Evolutionary conservation across 2,329 filamentous ascomycete species (phyloP).

Genomic region (Niveomyces coronatus): DNA sequence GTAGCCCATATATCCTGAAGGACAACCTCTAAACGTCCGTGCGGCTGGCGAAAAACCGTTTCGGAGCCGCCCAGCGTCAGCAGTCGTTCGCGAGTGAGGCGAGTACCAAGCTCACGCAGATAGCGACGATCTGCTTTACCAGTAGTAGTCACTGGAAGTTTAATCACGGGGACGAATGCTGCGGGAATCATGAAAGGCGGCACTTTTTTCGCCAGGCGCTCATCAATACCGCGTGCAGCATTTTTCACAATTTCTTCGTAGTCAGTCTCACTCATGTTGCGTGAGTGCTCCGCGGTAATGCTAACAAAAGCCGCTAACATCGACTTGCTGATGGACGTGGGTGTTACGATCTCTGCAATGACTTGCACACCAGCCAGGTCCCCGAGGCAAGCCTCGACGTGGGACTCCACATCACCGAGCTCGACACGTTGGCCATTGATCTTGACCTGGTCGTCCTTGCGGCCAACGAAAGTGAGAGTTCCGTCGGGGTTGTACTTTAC

Average conservation of each 20-base stretch:
- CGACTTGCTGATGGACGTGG: background rate
- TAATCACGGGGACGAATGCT: background rate
- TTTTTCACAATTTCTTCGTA: background rate
- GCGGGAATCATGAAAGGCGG: background rate
- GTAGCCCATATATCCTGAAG: constrained; percentile 6
- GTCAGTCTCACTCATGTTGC: background rate
- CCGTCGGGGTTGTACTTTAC: constrained; percentile 32
- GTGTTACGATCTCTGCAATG: constrained; percentile 1
- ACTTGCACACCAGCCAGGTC: background rate
- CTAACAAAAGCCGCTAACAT: constrained; percentile 7
- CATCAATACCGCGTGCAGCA: background rate
- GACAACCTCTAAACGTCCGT: constrained; percentile 2
- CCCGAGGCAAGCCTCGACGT: background rate
- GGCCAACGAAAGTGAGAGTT: constrained; percentile 33
- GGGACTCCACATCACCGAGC: constrained; percentile 24
- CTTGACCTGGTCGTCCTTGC: constrained; percentile 51
- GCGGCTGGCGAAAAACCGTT: background rate
- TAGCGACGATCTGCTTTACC: background rate
- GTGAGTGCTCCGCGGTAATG: background rate
- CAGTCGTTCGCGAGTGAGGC: background rate
- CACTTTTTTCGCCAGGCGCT: background rate
- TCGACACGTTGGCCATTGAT: constrained; percentile 48
- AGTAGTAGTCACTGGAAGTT: background rate
- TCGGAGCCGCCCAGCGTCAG: background rate
- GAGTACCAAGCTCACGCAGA: background rate